Evolutionary conservation across 2,329 filamentous ascomycete species (phyloP).

Genomic region (Cladosporium sp.): DNA sequence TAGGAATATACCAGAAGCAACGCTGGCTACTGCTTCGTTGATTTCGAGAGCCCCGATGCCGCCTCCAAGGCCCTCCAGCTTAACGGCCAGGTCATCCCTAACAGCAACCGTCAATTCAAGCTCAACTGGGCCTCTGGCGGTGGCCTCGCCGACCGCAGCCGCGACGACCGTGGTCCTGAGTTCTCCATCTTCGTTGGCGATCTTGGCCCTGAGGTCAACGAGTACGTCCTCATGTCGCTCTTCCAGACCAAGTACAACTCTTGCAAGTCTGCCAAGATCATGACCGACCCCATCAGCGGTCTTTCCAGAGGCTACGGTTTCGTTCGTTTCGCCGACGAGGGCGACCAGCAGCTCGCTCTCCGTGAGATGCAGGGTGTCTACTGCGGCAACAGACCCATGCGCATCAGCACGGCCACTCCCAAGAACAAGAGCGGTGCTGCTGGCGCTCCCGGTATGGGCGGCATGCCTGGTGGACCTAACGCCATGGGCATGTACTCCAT

Average conservation of each 20-base stretch:
- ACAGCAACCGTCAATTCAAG: conserved; percentile 94
- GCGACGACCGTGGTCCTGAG: conserved; percentile 93
- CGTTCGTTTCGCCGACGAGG: conserved; percentile 93
- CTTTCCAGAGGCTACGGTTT: conserved; percentile 98
- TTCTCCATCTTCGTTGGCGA: conserved; percentile 98
- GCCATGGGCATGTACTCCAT: conserved; percentile 68
- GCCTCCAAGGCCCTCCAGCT: conserved; percentile 88
- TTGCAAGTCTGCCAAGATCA: conserved; percentile 99
- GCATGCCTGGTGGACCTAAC: conserved; percentile 44
- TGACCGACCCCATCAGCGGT: conserved; percentile 97
- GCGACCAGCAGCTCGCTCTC: conserved; percentile 92
- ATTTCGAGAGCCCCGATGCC: conserved; percentile 79
- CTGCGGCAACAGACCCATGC: conserved; percentile 97
- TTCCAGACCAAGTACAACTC: conserved; percentile 96
- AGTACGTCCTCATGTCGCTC: conserved; percentile 93
- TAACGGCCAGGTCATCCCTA: conserved; percentile 87
- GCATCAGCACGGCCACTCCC: conserved; percentile 94
- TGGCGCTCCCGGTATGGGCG: conserved; percentile 55
- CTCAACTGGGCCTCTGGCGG: conserved; percentile 99
- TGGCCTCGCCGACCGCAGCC: conserved; percentile 88
- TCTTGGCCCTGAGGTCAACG: conserved; percentile 95
- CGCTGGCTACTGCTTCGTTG: conserved; percentile 97
- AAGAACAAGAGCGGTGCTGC: conserved; percentile 74
- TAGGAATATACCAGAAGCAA: conserved; percentile 62
- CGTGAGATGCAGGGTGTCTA: conserved; percentile 99